A percentile compares a stretch with the other conserved stretches of the same genome.
Evolutionary conservation across 495 filamentous ascomycete genomes (phyloP).

Genomic region (Penicillium roqueforti): DNA sequence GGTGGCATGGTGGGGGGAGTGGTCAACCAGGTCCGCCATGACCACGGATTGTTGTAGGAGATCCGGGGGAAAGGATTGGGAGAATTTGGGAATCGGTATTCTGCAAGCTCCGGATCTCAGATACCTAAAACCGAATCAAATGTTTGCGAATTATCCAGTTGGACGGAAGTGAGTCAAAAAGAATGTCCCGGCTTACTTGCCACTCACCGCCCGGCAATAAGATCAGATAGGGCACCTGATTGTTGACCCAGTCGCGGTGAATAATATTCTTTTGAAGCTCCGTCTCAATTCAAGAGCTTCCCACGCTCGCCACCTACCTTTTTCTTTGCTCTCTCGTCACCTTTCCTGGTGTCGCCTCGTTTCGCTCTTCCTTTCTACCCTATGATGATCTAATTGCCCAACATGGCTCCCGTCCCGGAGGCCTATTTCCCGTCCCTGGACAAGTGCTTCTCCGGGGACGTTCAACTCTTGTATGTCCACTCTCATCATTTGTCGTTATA

Average conservation of each 20-base stretch:
- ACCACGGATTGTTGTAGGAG: slow-evolving; percentile 2
- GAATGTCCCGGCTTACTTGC: neutral
- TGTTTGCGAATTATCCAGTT: neutral
- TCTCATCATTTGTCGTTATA: neutral
- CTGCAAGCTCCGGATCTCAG: slow-evolving; percentile 7
- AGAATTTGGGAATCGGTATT: slow-evolving; percentile 5
- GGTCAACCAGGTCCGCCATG: slow-evolving; percentile 62
- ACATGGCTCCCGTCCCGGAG: slow-evolving; percentile 64
- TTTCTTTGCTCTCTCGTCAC: slow-evolving; percentile 9
- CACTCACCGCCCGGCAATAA: slow-evolving; percentile 38
- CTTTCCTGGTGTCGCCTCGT: slow-evolving; percentile 6
- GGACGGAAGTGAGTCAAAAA: slow-evolving; percentile 18
- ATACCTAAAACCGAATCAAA: neutral
- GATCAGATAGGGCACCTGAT: slow-evolving; percentile 29
- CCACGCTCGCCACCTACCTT: slow-evolving; percentile 1
- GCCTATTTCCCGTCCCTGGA: slow-evolving; percentile 62
- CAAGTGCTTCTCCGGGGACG: slow-evolving; percentile 55
- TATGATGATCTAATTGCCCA: slow-evolving; percentile 56
- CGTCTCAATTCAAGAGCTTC: slow-evolving; percentile 9
- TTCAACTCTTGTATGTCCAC: slow-evolving; percentile 52
- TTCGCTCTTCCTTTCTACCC: slow-evolving; percentile 16
- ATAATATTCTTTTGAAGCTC: slow-evolving; percentile 19
- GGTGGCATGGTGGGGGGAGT: slow-evolving; percentile 78
- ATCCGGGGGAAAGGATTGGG: neutral
- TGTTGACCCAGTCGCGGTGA: slow-evolving; percentile 14